These are phyloP conservation scores for Pyrenophora graminea DNA, from an alignment of 2,329 filamentous ascomycete genomes.

Conservation along the genomic window DNA sequence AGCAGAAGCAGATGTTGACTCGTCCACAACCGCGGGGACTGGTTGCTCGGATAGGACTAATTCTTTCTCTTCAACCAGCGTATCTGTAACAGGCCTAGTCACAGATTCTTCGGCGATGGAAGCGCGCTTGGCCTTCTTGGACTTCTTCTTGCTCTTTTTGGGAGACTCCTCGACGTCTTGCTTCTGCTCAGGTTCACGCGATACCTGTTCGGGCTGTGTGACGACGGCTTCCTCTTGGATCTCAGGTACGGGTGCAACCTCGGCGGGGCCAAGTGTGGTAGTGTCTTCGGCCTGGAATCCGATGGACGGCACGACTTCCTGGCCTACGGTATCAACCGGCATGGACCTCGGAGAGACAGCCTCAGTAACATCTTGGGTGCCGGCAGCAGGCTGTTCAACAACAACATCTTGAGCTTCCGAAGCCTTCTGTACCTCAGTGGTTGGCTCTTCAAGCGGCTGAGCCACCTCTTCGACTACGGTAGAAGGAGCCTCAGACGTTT, in stretches of 20 bases:
- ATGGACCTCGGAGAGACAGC: constrained; percentile 2
- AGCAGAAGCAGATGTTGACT: not conserved
- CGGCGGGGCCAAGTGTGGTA: not conserved
- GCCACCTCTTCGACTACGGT: constrained; percentile 11
- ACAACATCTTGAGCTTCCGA: not conserved
- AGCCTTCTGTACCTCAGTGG: not conserved
- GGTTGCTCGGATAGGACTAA: not conserved
- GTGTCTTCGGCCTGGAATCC: not conserved
- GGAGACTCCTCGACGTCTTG: constrained; percentile 9
- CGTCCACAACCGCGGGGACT: not conserved
- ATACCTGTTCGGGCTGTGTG: not conserved
- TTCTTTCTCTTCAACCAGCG: constrained; percentile 1
- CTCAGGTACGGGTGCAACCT: not conserved
- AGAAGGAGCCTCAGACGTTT: constrained; percentile 2
- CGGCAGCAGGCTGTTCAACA: constrained; percentile 2
- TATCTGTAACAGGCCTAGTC: not conserved
- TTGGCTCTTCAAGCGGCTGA: not conserved
- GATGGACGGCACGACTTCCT: constrained; percentile 1
- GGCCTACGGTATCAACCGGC: constrained; percentile 1
- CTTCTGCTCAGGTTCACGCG: constrained; percentile 3
- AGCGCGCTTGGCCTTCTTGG: constrained; percentile 23
- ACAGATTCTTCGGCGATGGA: constrained; percentile 13
- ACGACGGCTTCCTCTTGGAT: not conserved
- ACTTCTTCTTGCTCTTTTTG: constrained; percentile 31
- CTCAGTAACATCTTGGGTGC: not conserved